Evolutionary conservation across 345 rosid genomes (phyloP), one percentile per base, ranked within the genome.

Genomic region (Excoecaria agallocha): DNA sequence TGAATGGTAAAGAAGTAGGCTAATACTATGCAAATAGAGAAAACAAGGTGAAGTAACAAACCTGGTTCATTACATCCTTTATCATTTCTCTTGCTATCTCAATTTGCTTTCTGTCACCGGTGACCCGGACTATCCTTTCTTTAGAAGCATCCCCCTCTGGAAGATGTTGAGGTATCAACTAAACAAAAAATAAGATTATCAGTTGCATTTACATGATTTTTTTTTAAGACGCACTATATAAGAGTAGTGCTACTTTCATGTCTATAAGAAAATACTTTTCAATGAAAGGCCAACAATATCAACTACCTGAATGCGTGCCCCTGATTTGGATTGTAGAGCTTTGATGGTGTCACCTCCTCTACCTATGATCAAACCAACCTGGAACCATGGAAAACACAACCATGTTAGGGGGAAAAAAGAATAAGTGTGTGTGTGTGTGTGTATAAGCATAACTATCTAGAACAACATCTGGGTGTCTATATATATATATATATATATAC

Each of bases 251-350:
- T 0, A 50, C 16, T 3, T 3, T 0, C 72, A 67, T 48, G 35
- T 9, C 58, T 43, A 35, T 22, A 74, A 4, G 69, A 60, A 51
- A 68, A 48, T n/a, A 25, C 43, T 39, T 37, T 22, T 24, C 37
- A 37, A 48, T 55, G 19, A 12, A 3, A 46, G 70, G 76, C 41
- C 75, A 66, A 79, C 76, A 75, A 68, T 71, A 79, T 75, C 83
- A 77, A 78, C 74, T 82, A 94, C 98, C 98, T 94, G 98, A 73
- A 94, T 94, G 22, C 97, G 98, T 60, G 98, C 93, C 78, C 98
- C 92, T 6, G 97, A 89, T 83, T 81, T 88, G 20, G 95, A 84
- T 85, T 94, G 98, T 82, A 94, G 85, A 74, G 87, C 83, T 82
- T 94, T 94, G 73, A 94, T 94, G 69, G 96, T 94, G 70, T 94